These are phyloP conservation scores for Pichia sp. DNA, from an alignment of 1,139 yeast genomes.

Conservation along the genomic window DNA sequence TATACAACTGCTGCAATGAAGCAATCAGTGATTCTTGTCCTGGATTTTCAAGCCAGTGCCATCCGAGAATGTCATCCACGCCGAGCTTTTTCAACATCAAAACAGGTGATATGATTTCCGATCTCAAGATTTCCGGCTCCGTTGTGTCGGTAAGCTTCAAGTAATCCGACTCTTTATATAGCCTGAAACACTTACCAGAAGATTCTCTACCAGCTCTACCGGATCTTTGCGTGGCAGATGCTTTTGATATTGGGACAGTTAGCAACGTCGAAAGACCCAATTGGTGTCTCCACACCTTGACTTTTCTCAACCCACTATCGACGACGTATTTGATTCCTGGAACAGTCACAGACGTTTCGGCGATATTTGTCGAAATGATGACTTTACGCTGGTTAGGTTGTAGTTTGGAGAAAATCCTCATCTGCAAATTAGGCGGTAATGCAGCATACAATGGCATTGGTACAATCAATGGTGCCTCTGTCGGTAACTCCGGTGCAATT, in stretches of 20 bases:
- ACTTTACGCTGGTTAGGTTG: slow-evolving; percentile 64
- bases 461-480: slow-evolving; percentile 65
- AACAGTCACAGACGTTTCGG: slow-evolving; percentile 94
- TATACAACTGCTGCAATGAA: slow-evolving; percentile 71
- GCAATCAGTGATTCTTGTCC: slow-evolving; percentile 68
- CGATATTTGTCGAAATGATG: slow-evolving; percentile 87
- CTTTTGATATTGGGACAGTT: slow-evolving; percentile 88
- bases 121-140: slow-evolving; percentile 86
- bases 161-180: slow-evolving; percentile 71
- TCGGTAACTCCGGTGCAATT: slow-evolving; percentile 58
- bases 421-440: slow-evolving; percentile 76
- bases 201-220: slow-evolving; percentile 99
- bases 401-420: slow-evolving; percentile 60
- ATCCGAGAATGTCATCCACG: slow-evolving; percentile 71
- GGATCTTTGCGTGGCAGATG: slow-evolving; percentile 90
- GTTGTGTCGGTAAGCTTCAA: slow-evolving; percentile 61
- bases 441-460: slow-evolving; percentile 92
- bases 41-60: slow-evolving; percentile 94
- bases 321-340: slow-evolving; percentile 92
- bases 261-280: slow-evolving; percentile 83
- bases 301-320: slow-evolving; percentile 88
- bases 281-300: slow-evolving; percentile 90
- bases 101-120: slow-evolving; percentile 78
- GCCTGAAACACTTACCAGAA: slow-evolving; percentile 81
- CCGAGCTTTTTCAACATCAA: slow-evolving; percentile 77